Conservation (phyloP, 768 basidiomycete species). For the Amanita rubescens region DNA sequence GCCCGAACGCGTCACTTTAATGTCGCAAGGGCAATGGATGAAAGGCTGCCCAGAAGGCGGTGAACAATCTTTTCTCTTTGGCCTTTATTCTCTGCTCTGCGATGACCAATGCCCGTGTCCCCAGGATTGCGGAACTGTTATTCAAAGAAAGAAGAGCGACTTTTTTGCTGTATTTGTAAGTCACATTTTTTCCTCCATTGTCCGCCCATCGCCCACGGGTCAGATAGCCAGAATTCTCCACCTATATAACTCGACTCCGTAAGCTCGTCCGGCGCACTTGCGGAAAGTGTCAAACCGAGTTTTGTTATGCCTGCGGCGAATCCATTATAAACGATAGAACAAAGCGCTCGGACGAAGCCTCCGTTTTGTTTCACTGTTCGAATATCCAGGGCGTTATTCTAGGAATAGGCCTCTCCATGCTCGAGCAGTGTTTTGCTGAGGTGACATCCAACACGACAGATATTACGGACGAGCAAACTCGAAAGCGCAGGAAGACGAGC, state of each 20-base stretch:
- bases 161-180: constrained; percentile 83
- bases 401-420: constrained; percentile 84
- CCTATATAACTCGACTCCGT: constrained; percentile 60
- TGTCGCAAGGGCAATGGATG: constrained; percentile 95
- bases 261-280: constrained; percentile 55
- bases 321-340: constrained; percentile 38
- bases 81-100: constrained; percentile 69
- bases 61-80: constrained; percentile 85
- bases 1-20: constrained; percentile 48
- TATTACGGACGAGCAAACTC: constrained; percentile 27
- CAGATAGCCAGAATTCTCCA: constrained; percentile 59
- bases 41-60: constrained; percentile 92
- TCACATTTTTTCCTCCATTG: constrained; percentile 8
- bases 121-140: constrained; percentile 58
- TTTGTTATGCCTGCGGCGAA: constrained; percentile 78
- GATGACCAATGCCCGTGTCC: constrained; percentile 64
- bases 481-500: constrained; percentile 41
- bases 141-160: constrained; percentile 60
- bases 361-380: constrained; percentile 79
- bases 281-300: constrained; percentile 47
- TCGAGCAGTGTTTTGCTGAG: constrained; percentile 66
- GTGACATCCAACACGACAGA: constrained; percentile 33
- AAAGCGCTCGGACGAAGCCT: constrained; percentile 38
- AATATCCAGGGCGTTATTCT: constrained; percentile 86
- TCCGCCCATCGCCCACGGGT: constrained; percentile 4